Conservation (phyloP, 2,329 filamentous ascomycete species). For the Fusarium multiceps region DNA sequence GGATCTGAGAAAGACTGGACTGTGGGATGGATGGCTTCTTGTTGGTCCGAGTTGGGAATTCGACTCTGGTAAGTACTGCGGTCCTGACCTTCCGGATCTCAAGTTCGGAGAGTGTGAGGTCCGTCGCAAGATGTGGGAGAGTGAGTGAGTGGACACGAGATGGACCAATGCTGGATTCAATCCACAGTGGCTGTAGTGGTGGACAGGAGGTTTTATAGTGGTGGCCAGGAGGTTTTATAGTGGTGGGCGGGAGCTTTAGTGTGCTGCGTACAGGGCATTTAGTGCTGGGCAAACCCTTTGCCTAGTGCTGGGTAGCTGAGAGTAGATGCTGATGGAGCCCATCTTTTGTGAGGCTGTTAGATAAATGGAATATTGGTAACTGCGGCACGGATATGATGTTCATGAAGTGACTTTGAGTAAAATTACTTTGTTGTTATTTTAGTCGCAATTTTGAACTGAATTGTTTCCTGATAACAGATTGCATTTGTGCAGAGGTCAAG, state of each 20-base stretch:
- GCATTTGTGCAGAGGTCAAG: neutral
- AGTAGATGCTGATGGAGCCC: neutral
- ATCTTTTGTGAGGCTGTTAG: too few species aligned
- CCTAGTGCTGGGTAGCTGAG: too few species aligned
- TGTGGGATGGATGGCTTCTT: neutral
- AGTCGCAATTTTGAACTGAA: neutral
- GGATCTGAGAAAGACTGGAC: neutral
- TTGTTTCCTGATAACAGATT: neutral
- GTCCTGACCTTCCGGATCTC: neutral
- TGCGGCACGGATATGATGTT: accelerated
- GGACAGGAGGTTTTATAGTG: too few species aligned
- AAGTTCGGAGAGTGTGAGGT: neutral
- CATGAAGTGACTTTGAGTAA: accelerated
- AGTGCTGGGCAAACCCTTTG: neutral
- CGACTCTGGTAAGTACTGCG: neutral
- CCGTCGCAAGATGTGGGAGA: neutral
- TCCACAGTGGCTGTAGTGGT: too few species aligned
- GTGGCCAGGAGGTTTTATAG: too few species aligned
- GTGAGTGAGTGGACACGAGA: too few species aligned
- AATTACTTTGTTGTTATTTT: accelerated
- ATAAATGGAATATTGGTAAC: neutral
- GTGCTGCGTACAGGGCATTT: neutral
- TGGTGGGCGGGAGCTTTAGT: too few species aligned
- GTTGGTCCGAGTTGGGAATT: neutral
- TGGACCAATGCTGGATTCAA: too few species aligned